Percentiles rank a stretch among this genome's conserved stretches.
Conservation (phyloP, 2,329 filamentous ascomycete species). For the Dothidotthia symphoricarpi region DNA sequence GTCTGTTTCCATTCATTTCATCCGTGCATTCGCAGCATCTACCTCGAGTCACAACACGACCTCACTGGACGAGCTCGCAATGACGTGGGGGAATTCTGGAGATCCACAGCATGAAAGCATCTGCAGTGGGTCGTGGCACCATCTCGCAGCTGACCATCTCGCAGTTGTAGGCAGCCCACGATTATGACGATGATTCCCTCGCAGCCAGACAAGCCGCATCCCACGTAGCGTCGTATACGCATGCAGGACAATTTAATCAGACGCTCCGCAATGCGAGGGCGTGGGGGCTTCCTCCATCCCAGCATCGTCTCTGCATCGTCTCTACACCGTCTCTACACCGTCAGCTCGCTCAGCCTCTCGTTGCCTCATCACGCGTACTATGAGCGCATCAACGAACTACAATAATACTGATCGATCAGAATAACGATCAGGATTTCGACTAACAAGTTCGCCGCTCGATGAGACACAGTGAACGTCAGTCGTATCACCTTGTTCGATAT, state of each 20-base stretch:
- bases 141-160: background rate
- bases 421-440: background rate
- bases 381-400: too few species aligned
- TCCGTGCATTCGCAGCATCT: conserved; percentile 11
- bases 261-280: conserved; percentile 14
- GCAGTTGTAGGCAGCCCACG: background rate
- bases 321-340: too few species aligned
- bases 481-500: background rate
- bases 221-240: conserved; percentile 11
- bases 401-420: background rate
- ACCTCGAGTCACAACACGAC: background rate
- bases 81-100: conserved; percentile 20
- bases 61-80: conserved; percentile 6
- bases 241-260: conserved; percentile 21
- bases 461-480: background rate
- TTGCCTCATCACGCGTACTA: too few species aligned
- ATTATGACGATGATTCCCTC: conserved; percentile 6
- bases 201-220: conserved; percentile 9
- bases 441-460: background rate
- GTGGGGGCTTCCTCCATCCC: conserved; percentile 9
- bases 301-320: too few species aligned
- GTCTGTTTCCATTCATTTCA: conserved; percentile 5
- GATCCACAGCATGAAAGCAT: conserved; percentile 9
- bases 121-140: conserved; percentile 3
- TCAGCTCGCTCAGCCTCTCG: too few species aligned